A percentile compares a stretch with the other conserved stretches of the same genome.
Conservation (phyloP, 164 flowering plant species). For the Vitis amurensis region DNA sequence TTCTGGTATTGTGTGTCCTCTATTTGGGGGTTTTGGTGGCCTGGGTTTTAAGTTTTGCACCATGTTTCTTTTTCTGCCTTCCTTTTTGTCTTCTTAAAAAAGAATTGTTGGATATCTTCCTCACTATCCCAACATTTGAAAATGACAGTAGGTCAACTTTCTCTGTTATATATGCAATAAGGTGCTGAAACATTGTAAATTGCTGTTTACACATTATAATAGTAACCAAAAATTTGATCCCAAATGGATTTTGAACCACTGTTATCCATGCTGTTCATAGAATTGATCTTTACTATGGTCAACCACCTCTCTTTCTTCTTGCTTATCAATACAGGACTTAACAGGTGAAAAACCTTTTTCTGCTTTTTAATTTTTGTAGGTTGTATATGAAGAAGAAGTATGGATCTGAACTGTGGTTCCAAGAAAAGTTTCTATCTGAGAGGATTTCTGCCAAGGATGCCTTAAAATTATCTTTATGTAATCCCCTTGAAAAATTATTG, state of each 20-base stretch:
- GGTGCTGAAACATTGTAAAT: neutral
- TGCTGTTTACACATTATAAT: neutral
- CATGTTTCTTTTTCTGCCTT: no score
- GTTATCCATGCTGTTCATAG: neutral
- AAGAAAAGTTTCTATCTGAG: conserved; percentile 31
- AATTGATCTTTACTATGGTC: neutral
- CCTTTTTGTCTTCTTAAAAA: no score
- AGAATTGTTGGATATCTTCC: no score
- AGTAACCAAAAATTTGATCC: neutral
- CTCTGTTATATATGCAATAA: neutral
- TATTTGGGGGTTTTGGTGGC: no score
- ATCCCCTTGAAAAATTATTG: conserved; percentile 57
- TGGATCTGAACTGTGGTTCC: conserved; percentile 63
- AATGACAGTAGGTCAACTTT: neutral
- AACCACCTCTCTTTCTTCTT: neutral
- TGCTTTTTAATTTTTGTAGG: conserved; percentile 35
- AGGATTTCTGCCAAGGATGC: conserved; percentile 64
- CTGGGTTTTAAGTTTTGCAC: no score
- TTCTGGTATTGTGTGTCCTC: no score
- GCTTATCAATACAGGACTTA: neutral
- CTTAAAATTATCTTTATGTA: conserved; percentile 48
- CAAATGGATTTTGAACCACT: neutral
- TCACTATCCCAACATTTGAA: neutral
- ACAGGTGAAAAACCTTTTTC: neutral
- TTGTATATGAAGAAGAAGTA: conserved; percentile 61